Percentiles rank a stretch among this genome's conserved stretches.
These are phyloP conservation scores for Quercus engelmannii DNA, from an alignment of 306 rosid species.

Conservation along the genomic window DNA sequence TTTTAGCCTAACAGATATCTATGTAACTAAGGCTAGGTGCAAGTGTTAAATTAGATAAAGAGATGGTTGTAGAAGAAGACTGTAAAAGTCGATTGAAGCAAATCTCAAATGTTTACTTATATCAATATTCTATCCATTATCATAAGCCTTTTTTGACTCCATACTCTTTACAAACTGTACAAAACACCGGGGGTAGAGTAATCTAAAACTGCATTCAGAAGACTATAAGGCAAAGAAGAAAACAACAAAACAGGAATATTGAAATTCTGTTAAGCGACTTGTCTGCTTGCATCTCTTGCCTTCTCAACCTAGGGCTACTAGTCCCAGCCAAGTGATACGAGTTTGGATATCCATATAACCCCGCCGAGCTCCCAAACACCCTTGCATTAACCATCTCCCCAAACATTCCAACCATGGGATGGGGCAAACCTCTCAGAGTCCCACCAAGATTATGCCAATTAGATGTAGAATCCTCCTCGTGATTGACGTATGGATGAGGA, in stretches of 20 bases:
- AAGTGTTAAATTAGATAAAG: too few species aligned
- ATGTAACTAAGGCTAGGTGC: too few species aligned
- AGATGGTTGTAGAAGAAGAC: neutral
- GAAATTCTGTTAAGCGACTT: conserved; percentile 82
- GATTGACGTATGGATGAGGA: conserved; percentile 23
- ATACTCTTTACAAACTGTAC: conserved; percentile 35
- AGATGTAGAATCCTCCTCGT: conserved; percentile 49
- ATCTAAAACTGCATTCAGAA: conserved; percentile 41
- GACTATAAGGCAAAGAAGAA: conserved; percentile 72
- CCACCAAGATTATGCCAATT: conserved; percentile 43
- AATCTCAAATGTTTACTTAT: neutral
- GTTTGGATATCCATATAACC: conserved; percentile 44
- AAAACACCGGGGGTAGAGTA: conserved; percentile 14
- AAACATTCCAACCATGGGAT: conserved; percentile 60
- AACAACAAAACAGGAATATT: conserved; percentile 75
- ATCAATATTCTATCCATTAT: conserved; percentile 8
- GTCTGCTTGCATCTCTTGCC: conserved; percentile 79
- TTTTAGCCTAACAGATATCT: too few species aligned
- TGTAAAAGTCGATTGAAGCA: neutral
- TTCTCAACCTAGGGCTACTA: conserved; percentile 63
- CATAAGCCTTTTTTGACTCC: neutral
- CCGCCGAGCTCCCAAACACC: conserved; percentile 65
- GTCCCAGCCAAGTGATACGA: conserved; percentile 46
- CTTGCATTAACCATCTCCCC: conserved; percentile 72
- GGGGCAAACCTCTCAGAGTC: conserved; percentile 38